Evolutionary conservation across 345 rosid genomes (phyloP).

Genomic region (Moricandia moricandioides): DNA sequence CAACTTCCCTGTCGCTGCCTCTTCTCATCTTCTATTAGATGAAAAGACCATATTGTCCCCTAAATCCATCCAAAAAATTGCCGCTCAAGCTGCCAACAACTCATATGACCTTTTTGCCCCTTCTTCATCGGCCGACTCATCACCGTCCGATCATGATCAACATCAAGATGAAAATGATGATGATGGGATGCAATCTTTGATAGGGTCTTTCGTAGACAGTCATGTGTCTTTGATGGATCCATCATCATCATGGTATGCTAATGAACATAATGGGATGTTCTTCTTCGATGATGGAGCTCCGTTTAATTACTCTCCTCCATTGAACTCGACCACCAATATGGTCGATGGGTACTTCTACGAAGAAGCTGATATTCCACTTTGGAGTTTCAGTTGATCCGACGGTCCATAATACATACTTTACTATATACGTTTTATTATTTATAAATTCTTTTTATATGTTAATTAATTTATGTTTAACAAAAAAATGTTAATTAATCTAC

Average conservation of each 20-base stretch:
- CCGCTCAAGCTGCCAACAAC: conserved; percentile 67
- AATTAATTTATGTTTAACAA: neutral
- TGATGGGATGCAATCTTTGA: conserved; percentile 44
- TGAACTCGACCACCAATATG: conserved; percentile 25
- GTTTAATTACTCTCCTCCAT: conserved; percentile 41
- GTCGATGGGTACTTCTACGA: conserved; percentile 53
- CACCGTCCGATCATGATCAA: conserved; percentile 36
- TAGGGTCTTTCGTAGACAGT: conserved; percentile 28
- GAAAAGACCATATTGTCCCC: conserved; percentile 61
- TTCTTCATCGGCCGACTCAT: conserved; percentile 31
- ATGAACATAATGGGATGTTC: conserved; percentile 40
- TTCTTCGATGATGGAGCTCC: conserved; percentile 33
- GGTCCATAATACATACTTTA: conserved; percentile 20
- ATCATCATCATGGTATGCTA: conserved; percentile 40
- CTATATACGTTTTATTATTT: conserved; percentile 7
- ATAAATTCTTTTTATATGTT: conserved; percentile 14
- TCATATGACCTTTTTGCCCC: conserved; percentile 22
- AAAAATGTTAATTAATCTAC: neutral
- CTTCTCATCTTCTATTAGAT: conserved; percentile 31
- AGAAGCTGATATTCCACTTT: conserved; percentile 64
- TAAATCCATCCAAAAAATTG: conserved; percentile 80
- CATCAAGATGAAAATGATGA: conserved; percentile 2
- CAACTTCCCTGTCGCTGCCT: conserved; percentile 65
- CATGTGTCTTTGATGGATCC: conserved; percentile 40
- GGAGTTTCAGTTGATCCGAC: conserved; percentile 66